A percentile compares a stretch with the other conserved stretches of the same genome.
phyloP scores from a whole-genome alignment of 2,329 filamentous ascomycete species.

The Polytolypa hystricis region DNA sequence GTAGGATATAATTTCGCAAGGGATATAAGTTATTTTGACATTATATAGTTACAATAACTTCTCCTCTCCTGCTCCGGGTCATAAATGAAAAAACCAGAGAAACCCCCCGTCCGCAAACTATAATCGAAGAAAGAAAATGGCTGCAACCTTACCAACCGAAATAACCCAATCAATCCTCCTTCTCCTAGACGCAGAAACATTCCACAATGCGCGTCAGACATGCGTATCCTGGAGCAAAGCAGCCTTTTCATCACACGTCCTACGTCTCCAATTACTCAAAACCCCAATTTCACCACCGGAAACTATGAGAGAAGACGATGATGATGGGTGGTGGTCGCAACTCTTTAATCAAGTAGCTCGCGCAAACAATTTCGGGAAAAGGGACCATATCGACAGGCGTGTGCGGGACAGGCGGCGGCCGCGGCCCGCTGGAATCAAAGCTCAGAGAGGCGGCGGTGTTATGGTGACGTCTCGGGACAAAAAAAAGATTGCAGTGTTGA shows the following conservation, averaged over 20 bases:
- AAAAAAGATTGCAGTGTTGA: not conserved
- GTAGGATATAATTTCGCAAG: no score
- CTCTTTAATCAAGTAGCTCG: conserved; percentile 12
- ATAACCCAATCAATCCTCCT: conserved; percentile 14
- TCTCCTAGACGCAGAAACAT: conserved; percentile 12
- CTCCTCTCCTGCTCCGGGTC: no score
- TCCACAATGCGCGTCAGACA: conserved; percentile 11
- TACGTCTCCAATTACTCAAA: conserved; percentile 2
- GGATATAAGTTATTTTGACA: no score
- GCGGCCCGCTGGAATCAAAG: not conserved
- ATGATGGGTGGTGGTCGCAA: conserved; percentile 10
- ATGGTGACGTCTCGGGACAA: not conserved
- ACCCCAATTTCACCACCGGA: not conserved
- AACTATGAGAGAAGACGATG: not conserved
- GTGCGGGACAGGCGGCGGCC: conserved; percentile 4
- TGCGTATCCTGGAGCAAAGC: conserved; percentile 13
- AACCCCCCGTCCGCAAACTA: not conserved
- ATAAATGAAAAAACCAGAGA: no score
- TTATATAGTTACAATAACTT: no score
- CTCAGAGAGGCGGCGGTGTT: not conserved
- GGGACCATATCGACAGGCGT: conserved; percentile 8
- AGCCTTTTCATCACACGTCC: conserved; percentile 11
- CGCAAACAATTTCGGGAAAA: conserved; percentile 11
- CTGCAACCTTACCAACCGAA: conserved; percentile 12
- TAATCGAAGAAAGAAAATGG: conserved; percentile 4